phyloP scores from a whole-genome alignment of 805 yeast species.

The Candida orba region DNA sequence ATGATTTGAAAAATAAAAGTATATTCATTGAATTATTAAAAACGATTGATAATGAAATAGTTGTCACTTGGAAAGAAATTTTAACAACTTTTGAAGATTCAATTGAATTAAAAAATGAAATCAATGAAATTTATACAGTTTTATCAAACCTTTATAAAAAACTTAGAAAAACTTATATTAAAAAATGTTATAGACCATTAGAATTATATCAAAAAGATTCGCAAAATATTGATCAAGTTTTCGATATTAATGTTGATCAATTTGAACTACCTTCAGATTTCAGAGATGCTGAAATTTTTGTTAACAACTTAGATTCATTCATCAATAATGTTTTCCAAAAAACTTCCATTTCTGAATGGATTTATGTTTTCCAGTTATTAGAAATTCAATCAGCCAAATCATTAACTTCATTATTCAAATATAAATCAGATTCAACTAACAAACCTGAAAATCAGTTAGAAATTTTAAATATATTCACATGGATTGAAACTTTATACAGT shows the following conservation, averaged over 20 bases:
- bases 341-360: slow-evolving; percentile 69
- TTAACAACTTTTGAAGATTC: slow-evolving; percentile 15
- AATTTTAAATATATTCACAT: slow-evolving; percentile 62
- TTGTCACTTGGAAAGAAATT: slow-evolving; percentile 41
- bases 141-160: slow-evolving; percentile 46
- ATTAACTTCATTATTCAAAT: slow-evolving; percentile 49
- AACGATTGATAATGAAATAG: slow-evolving; percentile 59
- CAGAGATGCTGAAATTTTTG: slow-evolving; percentile 50
- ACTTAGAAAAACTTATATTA: slow-evolving; percentile 62
- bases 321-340: slow-evolving; percentile 50
- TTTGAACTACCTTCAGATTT: slow-evolving; percentile 29
- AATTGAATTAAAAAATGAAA: slow-evolving; percentile 18
- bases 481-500: slow-evolving; percentile 51
- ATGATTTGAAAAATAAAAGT: slow-evolving; percentile 52
- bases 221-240: slow-evolving; percentile 5
- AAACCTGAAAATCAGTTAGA: slow-evolving; percentile 47
- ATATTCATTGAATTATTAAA: slow-evolving; percentile 59
- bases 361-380: slow-evolving; percentile 61
- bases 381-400: slow-evolving; percentile 62
- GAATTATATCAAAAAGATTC: slow-evolving; percentile 16
- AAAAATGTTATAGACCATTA: slow-evolving; percentile 59
- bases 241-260: background rate
- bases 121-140: slow-evolving; percentile 23
- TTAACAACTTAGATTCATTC: slow-evolving; percentile 56
- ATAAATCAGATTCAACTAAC: slow-evolving; percentile 28